These are phyloP conservation scores for Hyaloscypha hepaticicola DNA, from an alignment of 495 filamentous ascomycete genomes.

Conservation along the genomic window DNA sequence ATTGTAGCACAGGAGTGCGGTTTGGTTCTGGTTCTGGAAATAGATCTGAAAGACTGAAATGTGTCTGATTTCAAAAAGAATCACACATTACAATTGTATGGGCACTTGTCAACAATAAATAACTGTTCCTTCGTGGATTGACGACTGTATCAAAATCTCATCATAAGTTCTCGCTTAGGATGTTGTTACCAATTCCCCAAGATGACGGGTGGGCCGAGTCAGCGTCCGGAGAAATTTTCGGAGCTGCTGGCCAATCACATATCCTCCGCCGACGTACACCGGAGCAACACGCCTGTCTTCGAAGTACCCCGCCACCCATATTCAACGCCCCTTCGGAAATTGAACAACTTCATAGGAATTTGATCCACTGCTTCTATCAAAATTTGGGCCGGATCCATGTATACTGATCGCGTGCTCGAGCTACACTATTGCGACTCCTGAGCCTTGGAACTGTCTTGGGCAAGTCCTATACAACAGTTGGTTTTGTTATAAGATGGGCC, in stretches of 20 bases:
- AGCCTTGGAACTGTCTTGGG: neutral
- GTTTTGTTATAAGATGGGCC: neutral
- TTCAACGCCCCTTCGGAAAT: neutral
- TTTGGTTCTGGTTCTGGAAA: too few relatives aligned
- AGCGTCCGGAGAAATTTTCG: slow-evolving; percentile 12
- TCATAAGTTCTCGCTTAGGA: neutral
- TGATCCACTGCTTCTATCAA: neutral
- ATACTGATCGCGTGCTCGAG: neutral
- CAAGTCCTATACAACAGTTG: neutral
- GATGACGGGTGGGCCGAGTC: neutral
- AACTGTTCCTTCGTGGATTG: neutral
- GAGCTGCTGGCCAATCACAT: neutral
- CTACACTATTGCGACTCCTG: neutral
- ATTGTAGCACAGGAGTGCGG: neutral
- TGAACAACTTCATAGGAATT: neutral
- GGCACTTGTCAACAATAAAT: neutral
- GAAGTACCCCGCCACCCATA: neutral
- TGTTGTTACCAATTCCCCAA: neutral
- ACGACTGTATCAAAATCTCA: neutral
- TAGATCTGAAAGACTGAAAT: too few relatives aligned
- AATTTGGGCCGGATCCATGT: neutral
- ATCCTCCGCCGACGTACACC: neutral
- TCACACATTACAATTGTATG: neutral
- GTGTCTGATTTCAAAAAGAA: neutral
- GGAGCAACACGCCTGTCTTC: neutral